Conservation (phyloP, 257 asterid species). For the Nicotiana sylvestris region DNA sequence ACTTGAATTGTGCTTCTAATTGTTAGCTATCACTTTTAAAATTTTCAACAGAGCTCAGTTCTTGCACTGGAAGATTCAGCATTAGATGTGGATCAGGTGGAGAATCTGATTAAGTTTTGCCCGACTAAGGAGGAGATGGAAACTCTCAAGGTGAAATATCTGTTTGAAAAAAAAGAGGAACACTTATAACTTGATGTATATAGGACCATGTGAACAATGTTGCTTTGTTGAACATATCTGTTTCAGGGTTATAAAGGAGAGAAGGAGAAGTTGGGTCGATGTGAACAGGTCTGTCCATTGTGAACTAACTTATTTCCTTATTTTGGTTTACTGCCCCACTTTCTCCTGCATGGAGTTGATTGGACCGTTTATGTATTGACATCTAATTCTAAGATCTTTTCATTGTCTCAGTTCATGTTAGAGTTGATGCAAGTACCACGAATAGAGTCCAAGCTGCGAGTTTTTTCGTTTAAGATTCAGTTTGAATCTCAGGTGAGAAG, state of each 20-base stretch:
- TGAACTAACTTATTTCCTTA: slow-evolving; percentile 8
- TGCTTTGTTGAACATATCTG: background rate
- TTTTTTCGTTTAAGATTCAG: slow-evolving; percentile 84
- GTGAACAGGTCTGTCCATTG: slow-evolving; percentile 71
- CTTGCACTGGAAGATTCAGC: slow-evolving; percentile 90
- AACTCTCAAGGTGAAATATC: slow-evolving; percentile 59
- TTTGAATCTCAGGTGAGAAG: slow-evolving; percentile 69
- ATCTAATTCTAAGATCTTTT: background rate
- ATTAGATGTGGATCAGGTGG: slow-evolving; percentile 93
- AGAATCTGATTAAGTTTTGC: slow-evolving; percentile 87
- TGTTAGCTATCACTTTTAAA: background rate
- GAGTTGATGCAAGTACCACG: slow-evolving; percentile 98
- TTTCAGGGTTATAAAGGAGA: slow-evolving; percentile 90
- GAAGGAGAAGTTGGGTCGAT: slow-evolving; percentile 74
- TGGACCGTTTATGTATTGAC: background rate
- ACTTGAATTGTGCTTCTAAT: background rate
- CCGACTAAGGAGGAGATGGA: slow-evolving; percentile 98
- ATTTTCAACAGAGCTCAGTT: slow-evolving; percentile 58
- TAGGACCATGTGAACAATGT: background rate
- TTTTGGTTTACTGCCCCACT: background rate
- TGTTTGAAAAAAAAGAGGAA: background rate
- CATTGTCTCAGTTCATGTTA: slow-evolving; percentile 64
- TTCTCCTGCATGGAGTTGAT: background rate
- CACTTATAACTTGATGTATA: background rate
- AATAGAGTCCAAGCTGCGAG: slow-evolving; percentile 75